Evolutionary conservation across 371 early-diverging fungal genomes (phyloP).

Genomic region (Phascolomyces articulosus): DNA sequence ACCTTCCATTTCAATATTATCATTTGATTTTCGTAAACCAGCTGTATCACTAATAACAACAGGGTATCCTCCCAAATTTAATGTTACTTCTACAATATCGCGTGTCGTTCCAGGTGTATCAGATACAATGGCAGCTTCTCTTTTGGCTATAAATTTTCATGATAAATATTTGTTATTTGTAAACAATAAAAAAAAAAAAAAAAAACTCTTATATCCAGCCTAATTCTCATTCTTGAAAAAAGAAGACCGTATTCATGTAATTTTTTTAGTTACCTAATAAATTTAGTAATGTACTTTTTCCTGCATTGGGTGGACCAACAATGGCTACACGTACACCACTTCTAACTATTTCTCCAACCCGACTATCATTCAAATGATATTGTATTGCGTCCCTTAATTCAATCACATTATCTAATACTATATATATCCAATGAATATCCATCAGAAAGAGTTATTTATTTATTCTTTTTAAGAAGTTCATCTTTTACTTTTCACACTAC

Average conservation of each 20-base stretch:
- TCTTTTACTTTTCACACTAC: too few relatives aligned
- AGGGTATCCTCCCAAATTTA: slow-evolving; percentile 80
- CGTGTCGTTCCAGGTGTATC: slow-evolving; percentile 82
- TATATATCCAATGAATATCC: too few relatives aligned
- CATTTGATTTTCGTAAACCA: slow-evolving; percentile 67
- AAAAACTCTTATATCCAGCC: not conserved
- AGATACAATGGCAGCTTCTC: slow-evolving; percentile 84
- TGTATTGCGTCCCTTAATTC: slow-evolving; percentile 37
- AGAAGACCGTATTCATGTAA: not conserved
- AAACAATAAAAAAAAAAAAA: not conserved
- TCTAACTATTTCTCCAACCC: slow-evolving; percentile 75
- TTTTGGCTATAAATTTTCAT: slow-evolving; percentile 64
- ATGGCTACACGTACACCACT: slow-evolving; percentile 76
- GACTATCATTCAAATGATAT: slow-evolving; percentile 65
- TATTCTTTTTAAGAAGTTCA: too few relatives aligned
- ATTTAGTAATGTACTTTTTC: slow-evolving; percentile 81
- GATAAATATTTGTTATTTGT: not conserved
- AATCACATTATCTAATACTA: slow-evolving; percentile 17
- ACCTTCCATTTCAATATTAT: slow-evolving; percentile 77
- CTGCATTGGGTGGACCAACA: slow-evolving; percentile 83
- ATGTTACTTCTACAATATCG: slow-evolving; percentile 75
- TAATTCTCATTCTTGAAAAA: too few relatives aligned
- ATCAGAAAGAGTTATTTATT: too few relatives aligned
- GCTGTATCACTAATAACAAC: slow-evolving; percentile 80
- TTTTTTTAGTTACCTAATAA: slow-evolving; percentile 48